Conservation (phyloP, 2,329 filamentous ascomycete species). For the Hypoxylon sp. region DNA sequence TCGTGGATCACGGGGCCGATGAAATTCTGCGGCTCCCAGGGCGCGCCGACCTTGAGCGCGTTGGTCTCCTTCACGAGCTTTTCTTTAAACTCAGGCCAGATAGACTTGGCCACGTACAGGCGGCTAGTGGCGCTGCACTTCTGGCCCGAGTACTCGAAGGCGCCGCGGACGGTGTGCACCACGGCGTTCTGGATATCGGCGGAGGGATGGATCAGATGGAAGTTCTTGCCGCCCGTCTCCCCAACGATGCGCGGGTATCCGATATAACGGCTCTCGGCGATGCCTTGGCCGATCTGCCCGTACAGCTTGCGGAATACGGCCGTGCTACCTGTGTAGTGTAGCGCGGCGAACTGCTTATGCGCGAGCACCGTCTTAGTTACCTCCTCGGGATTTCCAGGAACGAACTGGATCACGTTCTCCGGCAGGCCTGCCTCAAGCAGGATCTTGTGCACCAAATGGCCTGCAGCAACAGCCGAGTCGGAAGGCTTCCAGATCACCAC, state of each 20-base stretch:
- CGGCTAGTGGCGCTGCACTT: slow-evolving; percentile 91
- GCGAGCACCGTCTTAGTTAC: slow-evolving; percentile 83
- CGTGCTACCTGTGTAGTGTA: slow-evolving; percentile 96
- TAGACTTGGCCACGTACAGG: slow-evolving; percentile 81
- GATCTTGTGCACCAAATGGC: slow-evolving; percentile 92
- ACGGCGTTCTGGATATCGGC: slow-evolving; percentile 85
- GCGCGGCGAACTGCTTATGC: slow-evolving; percentile 86
- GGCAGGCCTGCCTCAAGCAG: slow-evolving; percentile 92
- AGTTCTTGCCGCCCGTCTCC: slow-evolving; percentile 95
- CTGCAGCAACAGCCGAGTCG: slow-evolving; percentile 87
- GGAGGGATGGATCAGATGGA: slow-evolving; percentile 83
- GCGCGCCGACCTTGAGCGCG: slow-evolving; percentile 78
- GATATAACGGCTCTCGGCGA: slow-evolving; percentile 84
- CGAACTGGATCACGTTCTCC: slow-evolving; percentile 90
- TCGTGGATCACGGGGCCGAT: slow-evolving; percentile 90
- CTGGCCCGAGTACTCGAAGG: slow-evolving; percentile 92
- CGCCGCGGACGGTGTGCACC: slow-evolving; percentile 85
- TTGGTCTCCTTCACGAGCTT: slow-evolving; percentile 77
- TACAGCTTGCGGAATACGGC: slow-evolving; percentile 91
- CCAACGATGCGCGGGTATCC: slow-evolving; percentile 91
- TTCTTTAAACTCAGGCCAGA: slow-evolving; percentile 80
- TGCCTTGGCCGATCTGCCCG: slow-evolving; percentile 84
- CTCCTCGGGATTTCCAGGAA: slow-evolving; percentile 88
- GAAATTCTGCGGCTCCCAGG: slow-evolving; percentile 81
- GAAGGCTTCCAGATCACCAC: slow-evolving; percentile 98